Base-by-base conservation (phyloP, 140 eudicot genomes). In the Anethum foeniculum region DNA sequence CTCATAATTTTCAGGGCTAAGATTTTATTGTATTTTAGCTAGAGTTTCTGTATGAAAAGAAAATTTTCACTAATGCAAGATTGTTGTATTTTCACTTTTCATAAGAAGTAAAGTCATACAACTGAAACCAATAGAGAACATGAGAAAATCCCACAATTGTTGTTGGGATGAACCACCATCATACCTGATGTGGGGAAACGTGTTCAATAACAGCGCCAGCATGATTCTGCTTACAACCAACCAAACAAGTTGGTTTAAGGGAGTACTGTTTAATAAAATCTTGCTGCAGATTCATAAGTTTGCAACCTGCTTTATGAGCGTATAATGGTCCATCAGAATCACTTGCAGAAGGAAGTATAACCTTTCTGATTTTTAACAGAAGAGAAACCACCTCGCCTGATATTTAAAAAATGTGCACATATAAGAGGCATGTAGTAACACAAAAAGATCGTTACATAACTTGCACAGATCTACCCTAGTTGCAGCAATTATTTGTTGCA, bases 171-270 rank as follows among this genome's bases (percentile, higher is more conserved):
- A 83, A 82, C 77, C 85, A 86, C 84, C 85, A 76, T 81, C 87
- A 41, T 84, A 86, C 90, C 87, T 86, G 90, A 69, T 86, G 85
- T 60, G 60, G 76, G 68, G 79, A 64, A 25, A 41, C 60, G 51
- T 58, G 60, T 62, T 49, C 77, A 11, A 75, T 41, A 38, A 71
- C 68, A 41, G 39, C 15, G 25, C 38, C 83, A 46, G 44, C 34
- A 43, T 65, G 23, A 72, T 16, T 65, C 36, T 80, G 83, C 43
- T 49, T 48, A 16, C 80, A 58, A 80, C 62, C 78, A 75, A 68
- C 78, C 67, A 80, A 32, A 21, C 12, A 60, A 16, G 47, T 49
- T 79, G 34, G 52, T 71, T 83, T 75, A 32, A 52, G 10, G 36
- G 9, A 30, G 48, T 41, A 75, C 65, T 48, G 16, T 23, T 30